Evolutionary conservation across 2,329 filamentous ascomycete genomes (phyloP), one percentile per base, ranked within the genome.

Genomic region (Microthyrium microscopicum): DNA sequence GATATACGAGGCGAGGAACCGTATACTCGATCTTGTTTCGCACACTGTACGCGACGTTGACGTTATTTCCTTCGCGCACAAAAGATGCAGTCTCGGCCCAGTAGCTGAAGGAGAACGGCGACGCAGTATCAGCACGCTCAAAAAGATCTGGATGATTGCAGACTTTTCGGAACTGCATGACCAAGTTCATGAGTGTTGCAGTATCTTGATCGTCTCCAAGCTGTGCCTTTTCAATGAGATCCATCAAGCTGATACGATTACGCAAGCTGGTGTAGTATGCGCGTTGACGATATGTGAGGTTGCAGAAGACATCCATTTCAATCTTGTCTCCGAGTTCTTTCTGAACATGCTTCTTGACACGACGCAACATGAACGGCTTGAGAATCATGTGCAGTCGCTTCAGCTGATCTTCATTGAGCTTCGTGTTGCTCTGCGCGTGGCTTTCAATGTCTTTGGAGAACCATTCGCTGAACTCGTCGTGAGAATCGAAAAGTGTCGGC

Each of bases 141-240:
- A 98, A 98, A 21, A 98, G 59, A 57, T 98, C 89, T 0, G 89
- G 89, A 52, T 98, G 89, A 50, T 98, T 98, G 62, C 89, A 98
- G 37, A 98, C 89, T 60, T 98, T 98, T 46, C 89, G 74, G 70
- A 98, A 98, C 58, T 98, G 89, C 89, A 98, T 98, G 41, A 98
- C 89, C 42, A 98, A 65, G 56, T 98, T 98, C 89, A 98, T 95
- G 47, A 98, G 60, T 2, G 87, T 95, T 26, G 87, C 85, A 22
- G 82, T 92, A 51, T 95, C 89, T 46, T 87, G 77, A 31, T 95
- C 89, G 46, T 94, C 85, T 22, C 89, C 89, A 44, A 89, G 70
- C 2, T 87, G 87, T 2, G 83, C 84, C 66, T 94, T 95, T 56
- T 98, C 89, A 35, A 98, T 91, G 13, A 98, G 73, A 52, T 98